Evolutionary conservation across 1,139 yeast genomes (phyloP), one percentile per base, ranked within the genome.

Genomic region (Pichia sp.): DNA sequence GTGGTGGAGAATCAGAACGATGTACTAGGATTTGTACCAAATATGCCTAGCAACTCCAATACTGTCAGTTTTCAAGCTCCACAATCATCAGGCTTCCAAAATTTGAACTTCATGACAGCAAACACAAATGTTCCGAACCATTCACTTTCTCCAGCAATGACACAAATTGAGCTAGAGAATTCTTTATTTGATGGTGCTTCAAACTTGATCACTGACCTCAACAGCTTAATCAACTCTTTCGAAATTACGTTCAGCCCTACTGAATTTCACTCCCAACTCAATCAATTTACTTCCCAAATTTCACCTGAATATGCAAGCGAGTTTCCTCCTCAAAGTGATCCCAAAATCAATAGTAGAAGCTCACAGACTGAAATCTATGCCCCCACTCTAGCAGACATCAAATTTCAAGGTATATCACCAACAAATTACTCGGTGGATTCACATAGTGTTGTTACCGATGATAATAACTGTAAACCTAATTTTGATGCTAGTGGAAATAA

Each of bases 181-280:
- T 56, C 51, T 28, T 42, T 75, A 15, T 68, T 74, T 47, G 68
- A 69, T 46, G 79, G 74, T 39, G 80, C 80, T 3, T 63, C 69
- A 24, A 52, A 66, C 30, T 58, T 76, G 45, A 77, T 76, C 15
- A 66, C 67, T 38, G 79, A 74, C 46, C 62, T 74, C 49, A 67
- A 68, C 46, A 73, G 67, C 23, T 52, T 71, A 37, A 63, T 69
- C 32, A 52, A 54, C 24, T 51, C 52, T 12, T 54, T 57, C 39
- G 59, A 56, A 20, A 46, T 51, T 17, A 51, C 48, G 22, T 46
- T 47, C 15, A 48, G 30, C 28, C 30, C 35, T 4, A 10, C 37
- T 7, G 44, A 43, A 28, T 40, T 44, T 11, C 41, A 36, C 34
- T 23, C 28, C 12, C 22, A 28, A 5, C 6, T 24, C 5, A n/a